Conservation (phyloP, 139 green algal species). For the Coelastrella sp. region DNA sequence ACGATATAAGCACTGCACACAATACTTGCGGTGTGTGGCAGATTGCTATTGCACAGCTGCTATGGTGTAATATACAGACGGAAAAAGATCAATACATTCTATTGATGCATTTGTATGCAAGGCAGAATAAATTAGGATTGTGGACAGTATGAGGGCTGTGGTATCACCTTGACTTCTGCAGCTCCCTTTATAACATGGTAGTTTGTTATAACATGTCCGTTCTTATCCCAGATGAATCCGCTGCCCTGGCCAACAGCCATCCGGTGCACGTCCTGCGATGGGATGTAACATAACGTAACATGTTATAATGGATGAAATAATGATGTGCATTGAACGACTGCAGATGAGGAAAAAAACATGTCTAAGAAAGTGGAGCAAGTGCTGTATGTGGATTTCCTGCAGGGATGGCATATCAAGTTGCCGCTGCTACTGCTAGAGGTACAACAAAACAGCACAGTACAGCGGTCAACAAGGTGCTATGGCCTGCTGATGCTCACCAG, state of each 20-base stretch:
- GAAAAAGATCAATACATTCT: no score
- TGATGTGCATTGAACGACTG: neutral
- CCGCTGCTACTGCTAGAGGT: slow-evolving; percentile 58
- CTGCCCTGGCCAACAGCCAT: slow-evolving; percentile 48
- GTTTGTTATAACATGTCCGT: slow-evolving; percentile 84
- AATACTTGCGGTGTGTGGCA: no score
- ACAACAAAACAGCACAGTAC: no score
- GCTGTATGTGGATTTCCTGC: no score
- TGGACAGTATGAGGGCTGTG: no score
- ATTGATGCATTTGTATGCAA: no score
- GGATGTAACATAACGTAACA: neutral
- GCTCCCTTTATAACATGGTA: slow-evolving; percentile 75
- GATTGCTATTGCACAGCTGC: no score
- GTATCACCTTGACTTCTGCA: slow-evolving; percentile 53
- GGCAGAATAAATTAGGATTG: no score
- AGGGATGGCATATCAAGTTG: slow-evolving; percentile 55
- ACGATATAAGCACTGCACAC: no score
- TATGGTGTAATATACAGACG: no score
- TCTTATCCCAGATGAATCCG: slow-evolving; percentile 84
- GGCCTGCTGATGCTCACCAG: slow-evolving; percentile 47
- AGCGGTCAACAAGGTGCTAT: neutral
- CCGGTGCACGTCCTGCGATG: slow-evolving; percentile 19
- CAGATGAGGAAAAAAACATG: no score
- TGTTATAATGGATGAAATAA: neutral
- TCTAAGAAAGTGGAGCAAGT: no score